Evolutionary conservation across 169 alveolate genomes (phyloP), one percentile per base, ranked within the genome.

Genomic region (Blepharisma undulans): DNA sequence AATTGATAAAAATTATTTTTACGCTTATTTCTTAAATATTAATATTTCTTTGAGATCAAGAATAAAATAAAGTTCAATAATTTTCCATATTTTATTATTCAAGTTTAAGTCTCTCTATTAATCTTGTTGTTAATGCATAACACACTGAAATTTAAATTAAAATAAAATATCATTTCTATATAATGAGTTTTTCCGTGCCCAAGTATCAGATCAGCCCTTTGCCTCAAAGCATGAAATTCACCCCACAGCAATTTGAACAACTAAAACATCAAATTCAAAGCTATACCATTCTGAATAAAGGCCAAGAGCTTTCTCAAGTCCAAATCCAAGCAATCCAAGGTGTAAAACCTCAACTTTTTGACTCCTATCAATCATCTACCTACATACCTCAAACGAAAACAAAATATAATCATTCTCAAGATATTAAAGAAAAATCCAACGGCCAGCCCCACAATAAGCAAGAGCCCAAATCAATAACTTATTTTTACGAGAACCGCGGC

Each of bases 221-320:
- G 14, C 76, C 89, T 22, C 74, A 22, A 6, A 34, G 14, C 76
- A 16, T n/a, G 30, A 60, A 34, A 19, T 82, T 82, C 89, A 25
- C 78, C n/a, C 76, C 72, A 48, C 78, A 30, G 78, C 89, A 82
- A 16, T 19, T 82, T 10, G 78, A 82, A 21, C 89, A 82, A 33
- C 74, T 82, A 18, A 77, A 60, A 10, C 34, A 21, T 8, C 89
- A 82, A 59, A 82, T 82, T 82, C 74, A 48, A 48, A 12, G 33
- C 10, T 59, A 18, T 16, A 82, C 32, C 78, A 27, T 30, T 16
- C 89, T 82, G 10, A 82, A 22, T 30, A 22, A 30, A 8, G 76
- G 89, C 6, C 74, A 82, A n/a, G 7, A 22, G 14, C 22, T 82
- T n/a, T 36, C 89, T n/a, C 18, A 33, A 14, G 18, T 14, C 29